These are phyloP conservation scores for Pythium phragmitis DNA, from an alignment of 352 stramenopile species.

Conservation along the genomic window DNA sequence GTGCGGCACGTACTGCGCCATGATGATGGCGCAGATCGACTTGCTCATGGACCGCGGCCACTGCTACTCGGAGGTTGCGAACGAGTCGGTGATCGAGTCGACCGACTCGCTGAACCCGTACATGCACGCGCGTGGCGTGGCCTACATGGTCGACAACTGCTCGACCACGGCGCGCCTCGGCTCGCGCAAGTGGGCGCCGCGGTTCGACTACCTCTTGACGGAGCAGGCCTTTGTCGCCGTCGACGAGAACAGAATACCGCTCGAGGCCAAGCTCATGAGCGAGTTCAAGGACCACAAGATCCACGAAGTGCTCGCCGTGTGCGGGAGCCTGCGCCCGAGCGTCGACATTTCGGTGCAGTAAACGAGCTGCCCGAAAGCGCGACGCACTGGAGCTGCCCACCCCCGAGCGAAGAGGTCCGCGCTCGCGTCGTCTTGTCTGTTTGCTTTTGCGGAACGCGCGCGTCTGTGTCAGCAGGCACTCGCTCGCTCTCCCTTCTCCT, in stretches of 20 bases:
- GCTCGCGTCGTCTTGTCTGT: neutral
- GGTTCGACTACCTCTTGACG: conserved; percentile 99
- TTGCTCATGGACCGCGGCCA: conserved; percentile 94
- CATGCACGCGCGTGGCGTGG: conserved; percentile 97
- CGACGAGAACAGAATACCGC: conserved; percentile 91
- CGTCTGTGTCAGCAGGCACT: neutral
- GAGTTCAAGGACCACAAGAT: conserved; percentile 97
- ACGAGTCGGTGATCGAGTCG: conserved; percentile 98
- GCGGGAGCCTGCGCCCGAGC: conserved; percentile 93
- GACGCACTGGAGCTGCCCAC: neutral
- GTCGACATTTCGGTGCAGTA: conserved; percentile 94
- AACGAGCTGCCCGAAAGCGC: conserved; percentile 3
- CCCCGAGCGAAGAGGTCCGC: too few relatives aligned
- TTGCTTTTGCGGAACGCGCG: neutral
- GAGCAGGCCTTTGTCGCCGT: conserved; percentile 96
- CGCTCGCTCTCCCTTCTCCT: neutral
- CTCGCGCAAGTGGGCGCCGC: conserved; percentile 96
- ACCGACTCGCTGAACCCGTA: conserved; percentile 98
- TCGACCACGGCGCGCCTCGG: conserved; percentile 97
- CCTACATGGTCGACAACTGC: conserved; percentile 99
- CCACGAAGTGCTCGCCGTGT: conserved; percentile 95
- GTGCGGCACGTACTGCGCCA: conserved; percentile 96
- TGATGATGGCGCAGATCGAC: conserved; percentile 99
- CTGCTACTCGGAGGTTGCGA: conserved; percentile 98
- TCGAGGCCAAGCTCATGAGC: conserved; percentile 86